Conservation (phyloP, 1,284 basidiomycete species). For the Quambalaria eucalypti region DNA sequence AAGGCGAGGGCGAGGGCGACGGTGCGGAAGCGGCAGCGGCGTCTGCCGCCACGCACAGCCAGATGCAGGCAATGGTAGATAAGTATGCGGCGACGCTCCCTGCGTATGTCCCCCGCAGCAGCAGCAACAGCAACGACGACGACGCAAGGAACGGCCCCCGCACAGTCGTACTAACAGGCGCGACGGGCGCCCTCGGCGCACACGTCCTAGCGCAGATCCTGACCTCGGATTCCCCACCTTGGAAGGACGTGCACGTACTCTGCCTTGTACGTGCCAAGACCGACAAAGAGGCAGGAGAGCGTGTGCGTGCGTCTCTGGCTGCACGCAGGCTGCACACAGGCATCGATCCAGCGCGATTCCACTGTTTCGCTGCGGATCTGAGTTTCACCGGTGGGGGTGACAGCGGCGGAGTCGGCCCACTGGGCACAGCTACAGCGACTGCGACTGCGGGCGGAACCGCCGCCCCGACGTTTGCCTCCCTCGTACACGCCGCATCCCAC, state of each 20-base stretch:
- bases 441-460: too few relatives aligned
- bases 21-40: too few relatives aligned
- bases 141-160: too few relatives aligned
- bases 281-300: constrained; percentile 48
- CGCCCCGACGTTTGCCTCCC: too few relatives aligned
- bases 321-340: constrained; percentile 15
- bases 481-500: neutral
- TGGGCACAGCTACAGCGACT: too few relatives aligned
- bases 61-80: constrained; percentile 39
- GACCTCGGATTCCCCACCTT: constrained; percentile 20
- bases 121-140: too few relatives aligned
- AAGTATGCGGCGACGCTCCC: constrained; percentile 21
- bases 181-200: constrained; percentile 59
- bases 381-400: neutral
- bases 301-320: constrained; percentile 48
- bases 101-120: constrained; percentile 4
- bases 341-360: constrained; percentile 7
- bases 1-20: too few relatives aligned
- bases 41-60: neutral
- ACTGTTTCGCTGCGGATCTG: constrained; percentile 19
- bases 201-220: constrained; percentile 55
- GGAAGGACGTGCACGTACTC: constrained; percentile 51
- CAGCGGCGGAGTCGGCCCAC: too few relatives aligned
- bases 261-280: constrained; percentile 54
- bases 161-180: constrained; percentile 54